phyloP scores from a whole-genome alignment of 192 early-diverging fungal species.

The Mortierella hygrophila region DNA sequence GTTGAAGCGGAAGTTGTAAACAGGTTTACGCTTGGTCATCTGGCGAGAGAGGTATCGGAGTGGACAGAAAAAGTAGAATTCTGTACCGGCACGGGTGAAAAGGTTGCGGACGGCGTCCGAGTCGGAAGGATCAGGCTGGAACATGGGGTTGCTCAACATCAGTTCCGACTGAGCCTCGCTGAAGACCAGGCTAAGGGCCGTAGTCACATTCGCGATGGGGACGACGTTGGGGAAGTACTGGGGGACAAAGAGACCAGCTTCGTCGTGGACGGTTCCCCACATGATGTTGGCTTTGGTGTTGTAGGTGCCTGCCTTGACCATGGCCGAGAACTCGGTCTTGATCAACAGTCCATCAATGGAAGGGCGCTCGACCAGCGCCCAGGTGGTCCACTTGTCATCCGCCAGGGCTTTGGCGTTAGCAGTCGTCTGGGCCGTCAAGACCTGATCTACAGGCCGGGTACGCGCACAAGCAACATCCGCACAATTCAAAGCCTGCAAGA shows the following conservation, averaged over 20 bases:
- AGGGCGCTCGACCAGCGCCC: constrained; percentile 26
- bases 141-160: constrained; percentile 3
- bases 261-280: constrained; percentile 36
- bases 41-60: constrained; percentile 20
- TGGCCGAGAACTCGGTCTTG: constrained; percentile 33
- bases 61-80: constrained; percentile 50
- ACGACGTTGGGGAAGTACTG: constrained; percentile 29
- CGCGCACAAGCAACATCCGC: constrained; percentile 23
- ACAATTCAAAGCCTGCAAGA: constrained; percentile 21
- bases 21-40: constrained; percentile 24
- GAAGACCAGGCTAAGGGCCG: not conserved
- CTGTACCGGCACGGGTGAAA: constrained; percentile 15
- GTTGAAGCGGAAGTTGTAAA: constrained; percentile 51
- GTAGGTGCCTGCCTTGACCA: constrained; percentile 49
- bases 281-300: constrained; percentile 54
- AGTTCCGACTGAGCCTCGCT: not conserved
- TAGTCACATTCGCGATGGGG: not conserved
- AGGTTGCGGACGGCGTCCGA: constrained; percentile 21
- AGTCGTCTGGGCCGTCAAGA: constrained; percentile 31
- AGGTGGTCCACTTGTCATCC: constrained; percentile 33
- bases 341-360: constrained; percentile 44
- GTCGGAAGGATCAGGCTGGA: constrained; percentile 18
- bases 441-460: constrained; percentile 3
- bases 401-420: constrained; percentile 23
- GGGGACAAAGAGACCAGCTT: constrained; percentile 30